Conservation (phyloP, 2,329 filamentous ascomycete species). For the Aspergillus quadricinctus region DNA sequence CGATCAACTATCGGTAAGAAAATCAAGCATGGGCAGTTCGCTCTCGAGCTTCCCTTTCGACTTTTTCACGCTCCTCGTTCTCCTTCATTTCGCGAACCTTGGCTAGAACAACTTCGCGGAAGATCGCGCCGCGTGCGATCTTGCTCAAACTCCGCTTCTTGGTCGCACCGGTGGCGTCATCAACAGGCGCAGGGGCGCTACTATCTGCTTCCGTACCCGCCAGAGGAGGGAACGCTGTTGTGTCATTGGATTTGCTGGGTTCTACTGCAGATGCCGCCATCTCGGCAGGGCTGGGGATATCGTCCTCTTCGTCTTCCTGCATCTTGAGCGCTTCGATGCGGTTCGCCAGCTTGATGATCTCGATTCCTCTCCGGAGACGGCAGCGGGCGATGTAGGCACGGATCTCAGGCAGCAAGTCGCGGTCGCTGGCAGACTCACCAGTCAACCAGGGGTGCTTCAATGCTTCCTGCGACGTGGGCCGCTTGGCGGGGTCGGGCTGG, state of each 20-base stretch:
- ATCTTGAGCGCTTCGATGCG: slow-evolving; percentile 92
- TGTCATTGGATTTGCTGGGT: slow-evolving; percentile 16
- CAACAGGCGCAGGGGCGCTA: slow-evolving; percentile 11
- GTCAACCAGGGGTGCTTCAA: slow-evolving; percentile 83
- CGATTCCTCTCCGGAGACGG: slow-evolving; percentile 86
- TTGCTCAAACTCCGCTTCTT: slow-evolving; percentile 54
- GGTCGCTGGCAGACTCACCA: slow-evolving; percentile 85
- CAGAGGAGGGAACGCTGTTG: slow-evolving; percentile 23
- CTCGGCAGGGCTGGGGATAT: slow-evolving; percentile 55
- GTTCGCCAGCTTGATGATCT: slow-evolving; percentile 92
- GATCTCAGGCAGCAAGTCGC: slow-evolving; percentile 97
- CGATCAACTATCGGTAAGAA: slow-evolving; percentile 15
- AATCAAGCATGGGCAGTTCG: slow-evolving; percentile 26
- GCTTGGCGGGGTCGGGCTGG: slow-evolving; percentile 69
- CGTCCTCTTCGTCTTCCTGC: slow-evolving; percentile 81
- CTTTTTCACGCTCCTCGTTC: slow-evolving; percentile 68
- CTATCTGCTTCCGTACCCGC: slow-evolving; percentile 7
- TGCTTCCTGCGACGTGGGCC: slow-evolving; percentile 75
- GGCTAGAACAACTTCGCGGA: slow-evolving; percentile 88
- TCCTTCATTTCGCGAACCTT: slow-evolving; percentile 92
- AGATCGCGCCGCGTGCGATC: slow-evolving; percentile 67
- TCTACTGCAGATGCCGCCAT: slow-evolving; percentile 54
- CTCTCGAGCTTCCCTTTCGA: slow-evolving; percentile 55
- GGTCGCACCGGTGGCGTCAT: slow-evolving; percentile 22
- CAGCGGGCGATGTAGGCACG: slow-evolving; percentile 88